Evolutionary conservation across 805 yeast genomes (phyloP), one percentile per base, ranked within the genome.

Genomic region (Saccharomycopsis oosterbeekiorum): DNA sequence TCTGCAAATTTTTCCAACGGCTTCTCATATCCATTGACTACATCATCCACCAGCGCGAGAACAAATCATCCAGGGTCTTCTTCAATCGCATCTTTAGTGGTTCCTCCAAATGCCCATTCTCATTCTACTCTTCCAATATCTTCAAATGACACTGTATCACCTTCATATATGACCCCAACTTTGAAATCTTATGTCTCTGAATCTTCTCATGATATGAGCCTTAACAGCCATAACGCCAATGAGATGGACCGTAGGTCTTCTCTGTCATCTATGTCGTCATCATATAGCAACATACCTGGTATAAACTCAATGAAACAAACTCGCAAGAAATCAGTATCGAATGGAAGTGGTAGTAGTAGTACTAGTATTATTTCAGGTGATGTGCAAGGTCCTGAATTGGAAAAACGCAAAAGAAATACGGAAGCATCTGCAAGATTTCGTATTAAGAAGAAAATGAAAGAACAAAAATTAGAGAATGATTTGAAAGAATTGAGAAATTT

Each of bases 391-490:
- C 76, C 80, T 24, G 84, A 82, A 62, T 80, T 78, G 55, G 94
- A 88, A 69, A 93, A 89, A 74, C 81, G 96, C 64, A 83, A 87
- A 65, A 81, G 96, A 68, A 92, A 91, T 74, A 91, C 97, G 0
- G 97, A 94, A 1, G 98, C 99, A 1, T 84, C 93, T 21, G 97
- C 97, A 3, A 79, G 98, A 63, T 93, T 93, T 78, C 80, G 99
- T 65, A 82, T 90, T 70, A 90, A 89, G 80, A 91, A 89, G 83
- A 92, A 93, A 79, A 69, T 87, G 74, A 88, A 89, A 72, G 97
- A 93, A 74, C 94, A 88, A 74, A 93, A 92, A 70, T 81, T 93
- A 84, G 97, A 92, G 73, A 78, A 84, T 62, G 83, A 80, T 62
- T 80, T 92, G 19, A 81, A 82, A 67, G 92, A 87, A 63, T 77